Evolutionary conservation across 73 alveolate species (phyloP).

Genomic region (Breviolum minutum): DNA sequence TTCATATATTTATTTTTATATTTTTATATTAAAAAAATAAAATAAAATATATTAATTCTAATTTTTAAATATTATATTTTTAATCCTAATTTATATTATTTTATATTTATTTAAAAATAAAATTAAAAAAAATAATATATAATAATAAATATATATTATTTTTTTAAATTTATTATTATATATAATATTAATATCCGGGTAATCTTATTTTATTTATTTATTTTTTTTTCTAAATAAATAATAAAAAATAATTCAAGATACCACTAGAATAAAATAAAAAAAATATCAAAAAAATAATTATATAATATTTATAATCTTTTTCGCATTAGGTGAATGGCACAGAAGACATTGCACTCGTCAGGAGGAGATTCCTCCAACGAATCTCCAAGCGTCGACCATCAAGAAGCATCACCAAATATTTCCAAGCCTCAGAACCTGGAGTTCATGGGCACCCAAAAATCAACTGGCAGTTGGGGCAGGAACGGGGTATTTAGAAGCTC

Average conservation of each 20-base stretch:
- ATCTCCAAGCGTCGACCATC: conserved; percentile 66
- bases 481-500: too few species aligned
- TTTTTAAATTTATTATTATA: background rate
- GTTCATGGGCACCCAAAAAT: too few species aligned
- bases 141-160: background rate
- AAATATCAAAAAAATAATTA: too few species aligned
- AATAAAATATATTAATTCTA: background rate
- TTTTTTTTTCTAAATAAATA: background rate
- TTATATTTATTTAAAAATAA: background rate
- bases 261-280: background rate
- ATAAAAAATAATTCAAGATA: background rate
- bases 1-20: background rate
- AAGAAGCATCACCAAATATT: conserved; percentile 24
- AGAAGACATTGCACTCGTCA: background rate
- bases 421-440: conserved; percentile 45
- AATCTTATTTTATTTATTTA: background rate
- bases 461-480: too few species aligned
- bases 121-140: background rate
- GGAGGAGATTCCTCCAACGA: conserved; percentile 59
- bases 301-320: background rate
- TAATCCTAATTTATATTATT: background rate
- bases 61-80: background rate
- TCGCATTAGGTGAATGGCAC: background rate
- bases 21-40: background rate
- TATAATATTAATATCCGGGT: background rate